Evolutionary conservation across 164 flowering plant genomes (phyloP).

Genomic region (Annona squamosa): DNA sequence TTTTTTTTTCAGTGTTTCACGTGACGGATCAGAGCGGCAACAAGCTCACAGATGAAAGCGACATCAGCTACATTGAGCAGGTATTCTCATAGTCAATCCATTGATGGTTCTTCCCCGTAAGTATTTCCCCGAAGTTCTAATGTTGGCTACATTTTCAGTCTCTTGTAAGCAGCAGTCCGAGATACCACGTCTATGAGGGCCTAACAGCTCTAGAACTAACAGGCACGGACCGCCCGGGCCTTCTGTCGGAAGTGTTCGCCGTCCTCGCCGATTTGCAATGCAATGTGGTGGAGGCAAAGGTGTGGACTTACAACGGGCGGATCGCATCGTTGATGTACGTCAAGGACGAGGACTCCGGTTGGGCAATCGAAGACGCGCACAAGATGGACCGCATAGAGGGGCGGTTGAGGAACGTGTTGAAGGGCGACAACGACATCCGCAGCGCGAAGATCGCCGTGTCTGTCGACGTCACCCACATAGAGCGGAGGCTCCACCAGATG

Average conservation of each 20-base stretch:
- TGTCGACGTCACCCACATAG: conserved; percentile 53
- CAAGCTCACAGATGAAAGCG: conserved; percentile 60
- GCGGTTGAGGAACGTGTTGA: conserved; percentile 53
- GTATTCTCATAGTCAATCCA: conserved; percentile 23
- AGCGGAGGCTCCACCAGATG: conserved; percentile 77
- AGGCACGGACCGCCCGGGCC: conserved; percentile 69
- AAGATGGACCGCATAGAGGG: conserved; percentile 43
- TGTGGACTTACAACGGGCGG: conserved; percentile 83
- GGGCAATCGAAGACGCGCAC: conserved; percentile 60
- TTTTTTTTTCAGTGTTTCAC: conserved; percentile 48
- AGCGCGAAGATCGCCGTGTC: conserved; percentile 62
- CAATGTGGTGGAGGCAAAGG: conserved; percentile 67
- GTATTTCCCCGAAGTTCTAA: not conserved
- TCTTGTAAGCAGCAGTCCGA: conserved; percentile 33
- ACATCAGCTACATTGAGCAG: conserved; percentile 59
- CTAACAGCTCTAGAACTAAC: conserved; percentile 69
- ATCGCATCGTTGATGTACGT: conserved; percentile 61
- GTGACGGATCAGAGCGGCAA: conserved; percentile 66
- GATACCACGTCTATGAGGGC: conserved; percentile 26
- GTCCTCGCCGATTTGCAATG: conserved; percentile 59
- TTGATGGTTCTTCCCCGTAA: not conserved
- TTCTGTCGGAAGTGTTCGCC: conserved; percentile 73
- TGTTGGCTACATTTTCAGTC: not conserved
- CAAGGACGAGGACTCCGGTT: conserved; percentile 60
- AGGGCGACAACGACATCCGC: conserved; percentile 57